phyloP scores from a whole-genome alignment of 306 rosid genomes.

The Glycine tomentella region DNA sequence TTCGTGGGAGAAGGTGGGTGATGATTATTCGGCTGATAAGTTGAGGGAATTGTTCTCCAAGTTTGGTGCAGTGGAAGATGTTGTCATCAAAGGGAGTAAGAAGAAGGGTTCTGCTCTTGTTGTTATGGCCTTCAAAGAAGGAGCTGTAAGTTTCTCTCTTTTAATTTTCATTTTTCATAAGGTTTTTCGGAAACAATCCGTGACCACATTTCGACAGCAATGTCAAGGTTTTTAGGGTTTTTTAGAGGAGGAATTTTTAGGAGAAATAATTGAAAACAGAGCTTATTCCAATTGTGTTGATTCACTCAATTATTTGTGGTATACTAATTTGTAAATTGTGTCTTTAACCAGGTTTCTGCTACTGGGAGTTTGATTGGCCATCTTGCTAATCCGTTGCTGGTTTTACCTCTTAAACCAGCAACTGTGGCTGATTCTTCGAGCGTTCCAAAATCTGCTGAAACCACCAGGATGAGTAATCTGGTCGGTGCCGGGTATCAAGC shows the following conservation, averaged over 20 bases:
- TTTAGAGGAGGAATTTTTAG: background rate
- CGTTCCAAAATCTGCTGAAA: conserved; percentile 56
- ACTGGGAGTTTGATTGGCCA: conserved; percentile 70
- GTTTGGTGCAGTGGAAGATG: conserved; percentile 92
- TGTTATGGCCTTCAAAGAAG: conserved; percentile 84
- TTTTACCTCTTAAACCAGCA: conserved; percentile 78
- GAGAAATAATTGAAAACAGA: background rate
- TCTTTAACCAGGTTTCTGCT: conserved; percentile 68
- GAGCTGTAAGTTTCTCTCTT: conserved; percentile 66
- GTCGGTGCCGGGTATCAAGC: conserved; percentile 84
- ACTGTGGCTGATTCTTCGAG: conserved; percentile 52
- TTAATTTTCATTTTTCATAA: too few species aligned
- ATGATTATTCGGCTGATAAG: conserved; percentile 75
- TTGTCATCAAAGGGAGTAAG: conserved; percentile 76
- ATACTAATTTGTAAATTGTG: conserved; percentile 12
- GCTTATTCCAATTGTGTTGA: background rate
- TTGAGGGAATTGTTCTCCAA: conserved; percentile 71
- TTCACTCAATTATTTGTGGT: background rate
- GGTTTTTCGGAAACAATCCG: too few species aligned
- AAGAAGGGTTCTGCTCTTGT: conserved; percentile 91
- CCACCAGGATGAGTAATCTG: conserved; percentile 57
- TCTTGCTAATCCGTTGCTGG: conserved; percentile 80
- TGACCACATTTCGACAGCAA: too few species aligned
- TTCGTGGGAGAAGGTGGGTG: conserved; percentile 89
- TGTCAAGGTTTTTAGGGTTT: background rate